Conservation (phyloP, 78 protist genomes). For the Planoprotostelium fungivorum region DNA sequence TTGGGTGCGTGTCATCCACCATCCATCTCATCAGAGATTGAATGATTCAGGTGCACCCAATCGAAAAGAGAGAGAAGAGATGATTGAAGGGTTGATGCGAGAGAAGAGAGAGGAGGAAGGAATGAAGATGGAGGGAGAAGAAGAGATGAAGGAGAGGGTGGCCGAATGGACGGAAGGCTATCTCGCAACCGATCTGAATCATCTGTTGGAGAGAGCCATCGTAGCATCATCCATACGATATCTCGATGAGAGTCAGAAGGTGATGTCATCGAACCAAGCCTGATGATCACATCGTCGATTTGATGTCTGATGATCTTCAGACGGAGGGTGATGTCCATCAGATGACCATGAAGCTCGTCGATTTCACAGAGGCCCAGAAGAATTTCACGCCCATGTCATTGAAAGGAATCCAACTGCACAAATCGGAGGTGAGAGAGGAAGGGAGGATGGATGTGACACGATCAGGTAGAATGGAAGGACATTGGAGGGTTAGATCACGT, state of each 20-base stretch:
- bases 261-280: background rate
- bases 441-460: too few relatives aligned
- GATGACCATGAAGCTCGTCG: too few relatives aligned
- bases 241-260: background rate
- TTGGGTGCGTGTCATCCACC: background rate
- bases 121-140: background rate
- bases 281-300: too few relatives aligned
- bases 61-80: background rate
- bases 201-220: background rate
- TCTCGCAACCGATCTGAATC: background rate
- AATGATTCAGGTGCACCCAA: background rate
- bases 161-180: background rate
- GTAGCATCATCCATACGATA: background rate
- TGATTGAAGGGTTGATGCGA: background rate
- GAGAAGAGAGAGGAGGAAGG: background rate
- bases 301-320: too few relatives aligned
- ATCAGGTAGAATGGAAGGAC: constrained; percentile 48
- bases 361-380: background rate
- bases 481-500: constrained; percentile 56
- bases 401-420: constrained; percentile 22
- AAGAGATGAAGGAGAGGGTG: background rate
- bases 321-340: too few relatives aligned
- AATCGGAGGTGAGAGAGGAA: too few relatives aligned
- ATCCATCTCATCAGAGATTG: background rate
- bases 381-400: constrained; percentile 3